These are phyloP conservation scores for Fraxinus cuspidata DNA, from an alignment of 257 asterid species.

Conservation along the genomic window DNA sequence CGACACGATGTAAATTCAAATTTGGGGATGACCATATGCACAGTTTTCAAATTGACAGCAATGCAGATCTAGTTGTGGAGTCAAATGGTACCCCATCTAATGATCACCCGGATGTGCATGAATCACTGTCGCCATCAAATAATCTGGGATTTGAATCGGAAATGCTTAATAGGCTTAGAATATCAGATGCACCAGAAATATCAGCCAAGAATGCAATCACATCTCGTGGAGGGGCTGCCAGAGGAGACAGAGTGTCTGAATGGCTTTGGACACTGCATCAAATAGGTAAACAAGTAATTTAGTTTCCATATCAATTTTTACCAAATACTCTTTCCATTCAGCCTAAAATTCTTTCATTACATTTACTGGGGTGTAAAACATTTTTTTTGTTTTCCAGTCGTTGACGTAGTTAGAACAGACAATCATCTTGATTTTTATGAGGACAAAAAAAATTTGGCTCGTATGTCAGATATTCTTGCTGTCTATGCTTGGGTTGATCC, in stretches of 20 bases:
- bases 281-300: constrained; percentile 53
- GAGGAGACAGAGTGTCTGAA: constrained; percentile 82
- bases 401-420: constrained; percentile 97
- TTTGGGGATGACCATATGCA: constrained; percentile 75
- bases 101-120: constrained; percentile 36
- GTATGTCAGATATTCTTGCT: constrained; percentile 98
- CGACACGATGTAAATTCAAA: constrained; percentile 54
- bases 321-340: constrained; percentile 8
- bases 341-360: constrained; percentile 9
- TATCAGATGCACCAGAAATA: constrained; percentile 69
- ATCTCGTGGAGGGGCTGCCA: constrained; percentile 57
- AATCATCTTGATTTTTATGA: constrained; percentile 93
- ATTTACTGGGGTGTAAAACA: constrained; percentile 18
- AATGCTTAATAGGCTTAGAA: constrained; percentile 48
- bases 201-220: constrained; percentile 42
- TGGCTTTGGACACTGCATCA: constrained; percentile 99
- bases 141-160: constrained; percentile 45
- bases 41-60: constrained; percentile 77
- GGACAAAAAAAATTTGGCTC: constrained; percentile 86
- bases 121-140: constrained; percentile 46
- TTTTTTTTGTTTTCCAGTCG: constrained; percentile 52
- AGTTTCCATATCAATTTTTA: not conserved
- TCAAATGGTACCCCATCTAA: constrained; percentile 51
- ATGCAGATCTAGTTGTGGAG: constrained; percentile 86
- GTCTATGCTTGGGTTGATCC: constrained; percentile 99